Evolutionary conservation across 73 alveolate genomes (phyloP).

Genomic region (Urostyla sp.): DNA sequence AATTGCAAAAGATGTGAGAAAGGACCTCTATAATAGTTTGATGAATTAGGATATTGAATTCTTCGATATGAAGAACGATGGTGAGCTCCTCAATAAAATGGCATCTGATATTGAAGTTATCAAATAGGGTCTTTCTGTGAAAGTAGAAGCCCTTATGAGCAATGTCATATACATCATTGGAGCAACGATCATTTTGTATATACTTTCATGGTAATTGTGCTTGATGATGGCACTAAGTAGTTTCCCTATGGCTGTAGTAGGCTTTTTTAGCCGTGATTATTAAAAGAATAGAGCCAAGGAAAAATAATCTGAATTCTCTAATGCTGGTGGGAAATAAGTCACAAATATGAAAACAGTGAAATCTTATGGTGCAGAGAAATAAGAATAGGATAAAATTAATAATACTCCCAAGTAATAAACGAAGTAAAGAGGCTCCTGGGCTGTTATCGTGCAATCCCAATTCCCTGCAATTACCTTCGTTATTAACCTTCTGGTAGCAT

Average conservation of each 20-base stretch:
- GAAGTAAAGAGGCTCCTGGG: not conserved
- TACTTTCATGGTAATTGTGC: conserved; percentile 78
- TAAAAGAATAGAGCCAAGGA: conserved; percentile 47
- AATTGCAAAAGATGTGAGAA: conserved; percentile 54
- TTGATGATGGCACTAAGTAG: conserved; percentile 64
- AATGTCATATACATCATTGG: conserved; percentile 57
- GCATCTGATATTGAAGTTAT: conserved; percentile 52
- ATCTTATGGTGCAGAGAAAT: conserved; percentile 67
- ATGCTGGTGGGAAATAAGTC: conserved; percentile 75
- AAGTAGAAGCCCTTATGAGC: conserved; percentile 46
- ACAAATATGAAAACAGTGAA: conserved; percentile 84
- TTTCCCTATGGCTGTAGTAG: conserved; percentile 74
- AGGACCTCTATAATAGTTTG: conserved; percentile 57
- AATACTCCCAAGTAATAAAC: not conserved
- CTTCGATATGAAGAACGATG: conserved; percentile 68
- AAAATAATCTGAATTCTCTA: conserved; percentile 73
- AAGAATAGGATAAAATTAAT: not conserved
- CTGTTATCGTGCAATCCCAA: not conserved
- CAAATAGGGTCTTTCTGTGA: conserved; percentile 6
- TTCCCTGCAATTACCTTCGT: not conserved
- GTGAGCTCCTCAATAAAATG: conserved; percentile 64
- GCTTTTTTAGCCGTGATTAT: conserved; percentile 38
- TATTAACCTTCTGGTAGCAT: not conserved
- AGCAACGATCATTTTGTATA: conserved; percentile 73
- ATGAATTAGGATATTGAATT: conserved; percentile 66